Conservation (phyloP, 2,329 filamentous ascomycete species). For the Aspergillus floridensis region DNA sequence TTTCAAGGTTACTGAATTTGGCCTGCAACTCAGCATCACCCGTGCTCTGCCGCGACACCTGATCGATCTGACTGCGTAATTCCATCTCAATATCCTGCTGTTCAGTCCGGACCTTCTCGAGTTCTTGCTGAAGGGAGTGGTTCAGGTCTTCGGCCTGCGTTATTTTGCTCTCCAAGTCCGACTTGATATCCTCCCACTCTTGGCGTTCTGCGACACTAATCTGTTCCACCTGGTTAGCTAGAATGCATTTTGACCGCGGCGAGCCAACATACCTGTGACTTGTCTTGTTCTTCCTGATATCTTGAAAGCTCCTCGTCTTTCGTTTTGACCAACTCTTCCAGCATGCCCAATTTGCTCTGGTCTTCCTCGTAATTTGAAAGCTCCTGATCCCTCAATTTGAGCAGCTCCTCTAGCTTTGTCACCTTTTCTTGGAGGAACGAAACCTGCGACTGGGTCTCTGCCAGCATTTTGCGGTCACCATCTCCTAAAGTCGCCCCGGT, state of each 20-base stretch:
- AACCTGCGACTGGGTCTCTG: conserved; percentile 78
- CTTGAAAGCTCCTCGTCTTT: conserved; percentile 69
- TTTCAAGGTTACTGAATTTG: conserved; percentile 57
- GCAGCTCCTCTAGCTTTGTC: conserved; percentile 64
- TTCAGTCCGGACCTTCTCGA: conserved; percentile 69
- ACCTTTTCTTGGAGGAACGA: conserved; percentile 72
- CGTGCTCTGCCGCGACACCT: conserved; percentile 22
- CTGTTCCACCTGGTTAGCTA: conserved; percentile 21
- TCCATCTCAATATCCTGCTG: conserved; percentile 63
- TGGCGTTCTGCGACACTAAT: conserved; percentile 63
- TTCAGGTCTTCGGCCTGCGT: conserved; percentile 74
- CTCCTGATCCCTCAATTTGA: conserved; percentile 71
- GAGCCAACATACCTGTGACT: conserved; percentile 41
- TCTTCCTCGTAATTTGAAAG: conserved; percentile 61
- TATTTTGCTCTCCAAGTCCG: conserved; percentile 69
- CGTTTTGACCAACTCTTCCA: conserved; percentile 67
- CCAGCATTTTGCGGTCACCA: conserved; percentile 68
- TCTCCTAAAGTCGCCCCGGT: conserved; percentile 52
- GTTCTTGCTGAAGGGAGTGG: conserved; percentile 72
- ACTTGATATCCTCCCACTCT: conserved; percentile 64
- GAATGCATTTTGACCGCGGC: not conserved
- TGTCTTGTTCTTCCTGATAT: conserved; percentile 58
- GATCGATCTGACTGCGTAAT: conserved; percentile 62
- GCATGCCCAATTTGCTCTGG: conserved; percentile 55
- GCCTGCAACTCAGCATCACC: conserved; percentile 58